phyloP scores from a whole-genome alignment of 768 basidiomycete species.

The Lyophyllum atratum region DNA sequence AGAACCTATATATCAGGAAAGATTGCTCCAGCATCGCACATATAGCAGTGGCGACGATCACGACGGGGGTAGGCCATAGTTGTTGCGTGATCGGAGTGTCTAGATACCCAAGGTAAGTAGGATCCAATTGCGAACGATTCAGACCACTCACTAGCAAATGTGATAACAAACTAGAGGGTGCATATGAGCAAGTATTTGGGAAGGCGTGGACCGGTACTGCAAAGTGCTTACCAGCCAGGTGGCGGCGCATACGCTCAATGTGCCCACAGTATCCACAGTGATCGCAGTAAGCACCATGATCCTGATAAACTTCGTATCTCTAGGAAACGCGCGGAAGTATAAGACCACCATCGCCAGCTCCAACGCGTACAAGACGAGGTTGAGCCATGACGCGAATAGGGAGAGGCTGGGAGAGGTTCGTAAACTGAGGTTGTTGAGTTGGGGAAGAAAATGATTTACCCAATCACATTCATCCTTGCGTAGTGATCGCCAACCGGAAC shows the following conservation, averaged over 20 bases:
- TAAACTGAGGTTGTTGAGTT: neutral
- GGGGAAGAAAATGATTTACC: neutral
- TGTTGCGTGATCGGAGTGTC: neutral
- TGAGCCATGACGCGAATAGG: slow-evolving; percentile 15
- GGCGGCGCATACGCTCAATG: slow-evolving; percentile 3
- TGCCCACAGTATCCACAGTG: slow-evolving; percentile 9
- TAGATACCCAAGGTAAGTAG: neutral
- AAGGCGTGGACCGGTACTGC: neutral
- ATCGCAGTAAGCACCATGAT: slow-evolving; percentile 4
- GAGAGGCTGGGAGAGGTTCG: neutral
- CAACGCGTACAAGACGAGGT: slow-evolving; percentile 9
- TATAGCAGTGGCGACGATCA: slow-evolving; percentile 3
- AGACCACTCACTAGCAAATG: neutral
- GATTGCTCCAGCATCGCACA: slow-evolving; percentile 13
- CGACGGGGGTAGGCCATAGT: slow-evolving; percentile 9
- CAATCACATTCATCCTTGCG: neutral
- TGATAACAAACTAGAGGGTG: neutral
- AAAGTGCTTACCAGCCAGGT: slow-evolving; percentile 10
- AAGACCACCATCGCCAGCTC: slow-evolving; percentile 5
- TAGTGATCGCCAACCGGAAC: neutral
- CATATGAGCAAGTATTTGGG: neutral
- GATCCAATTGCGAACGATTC: neutral
- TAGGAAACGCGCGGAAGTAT: slow-evolving; percentile 6
- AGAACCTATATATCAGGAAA: slow-evolving; percentile 16
- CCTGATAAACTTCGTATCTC: neutral